Base-by-base conservation (phyloP, 805 yeast species). In the Cyberlindnera nakhonratchasimensis region DNA sequence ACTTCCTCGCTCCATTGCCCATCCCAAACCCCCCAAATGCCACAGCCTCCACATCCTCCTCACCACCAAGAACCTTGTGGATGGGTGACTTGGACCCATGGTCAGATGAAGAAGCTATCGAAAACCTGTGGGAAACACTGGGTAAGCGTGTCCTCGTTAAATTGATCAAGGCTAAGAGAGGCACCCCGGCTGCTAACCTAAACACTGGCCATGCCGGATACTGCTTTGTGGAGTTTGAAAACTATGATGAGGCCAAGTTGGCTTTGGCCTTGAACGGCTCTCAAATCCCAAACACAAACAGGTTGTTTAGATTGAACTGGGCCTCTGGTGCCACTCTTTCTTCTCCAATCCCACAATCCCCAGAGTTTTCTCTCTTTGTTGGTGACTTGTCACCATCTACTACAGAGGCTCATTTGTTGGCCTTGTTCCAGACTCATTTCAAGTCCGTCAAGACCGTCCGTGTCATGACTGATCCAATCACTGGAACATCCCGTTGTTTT, bases 11-110 rank as follows among this genome's bases (percentile, higher is more conserved):
- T 1, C 57, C 55, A 22, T 28, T 56, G 34, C 61, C 61, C 3
- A 58, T 77, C 29, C 83, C 83, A 30, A 63, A 67, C 34, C 82
- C 82, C 6, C 82, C 82, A 32, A 72, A 75, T 3, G 69, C 77
- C 3, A 71, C 73, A 34, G 46, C 50, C 12, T 64, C 73, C 1
- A 69, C 74, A 12, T 52, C 61, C 6, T 51, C 61, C 1, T 67
- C 70, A 12, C 70, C 75, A 13, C 88, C 95, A 20, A 71, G 83
- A 46, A 85, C 95, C 1, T 65, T 85, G 24, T 85, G 95, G 95
- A 85, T 85, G 95, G 95, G 95, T 10, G 93, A 85, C 61, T 66
- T 85, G 51, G 91, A 85, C 57, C 87, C 91, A 2, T 77, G 83
- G 77, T 76, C 83, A 55, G 87, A 82, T 57, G 93, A 84, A 58